Evolutionary conservation across 176 grass and related monocot genomes (phyloP).

Genomic region (Oryza punctata): DNA sequence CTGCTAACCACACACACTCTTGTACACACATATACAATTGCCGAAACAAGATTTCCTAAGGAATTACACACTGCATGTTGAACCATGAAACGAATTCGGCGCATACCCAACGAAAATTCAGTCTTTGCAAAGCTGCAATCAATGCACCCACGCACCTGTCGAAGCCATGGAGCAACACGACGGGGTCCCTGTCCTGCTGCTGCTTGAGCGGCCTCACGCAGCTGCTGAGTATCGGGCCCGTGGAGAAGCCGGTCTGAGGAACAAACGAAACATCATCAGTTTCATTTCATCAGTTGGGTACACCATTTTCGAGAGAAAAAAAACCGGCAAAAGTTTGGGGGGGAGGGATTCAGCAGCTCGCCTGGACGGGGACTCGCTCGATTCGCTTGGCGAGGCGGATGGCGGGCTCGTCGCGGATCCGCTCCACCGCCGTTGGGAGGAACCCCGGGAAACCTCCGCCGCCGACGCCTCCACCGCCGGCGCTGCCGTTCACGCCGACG

Average conservation of each 20-base stretch:
- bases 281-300: not conserved
- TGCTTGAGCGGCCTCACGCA: slow-evolving; percentile 86
- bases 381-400: slow-evolving; percentile 73
- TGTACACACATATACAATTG: not conserved
- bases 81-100: not conserved
- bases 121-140: not conserved
- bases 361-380: slow-evolving; percentile 82
- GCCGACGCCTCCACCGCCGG: not conserved
- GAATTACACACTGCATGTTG: not conserved
- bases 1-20: not conserved
- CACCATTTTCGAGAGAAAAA: too few species aligned
- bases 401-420: slow-evolving; percentile 63
- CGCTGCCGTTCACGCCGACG: not conserved
- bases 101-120: too few species aligned
- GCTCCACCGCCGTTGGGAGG: slow-evolving; percentile 74
- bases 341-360: slow-evolving; percentile 7
- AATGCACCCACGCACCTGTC: slow-evolving; percentile 73
- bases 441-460: slow-evolving; percentile 64
- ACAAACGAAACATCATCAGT: not conserved
- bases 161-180: slow-evolving; percentile 93
- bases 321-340: too few species aligned
- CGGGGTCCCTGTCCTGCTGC: slow-evolving; percentile 46
- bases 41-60: not conserved
- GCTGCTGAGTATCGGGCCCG: slow-evolving; percentile 73
- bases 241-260: slow-evolving; percentile 61